Conservation (phyloP, 257 asterid genomes). For the Penstemon barbatus region DNA sequence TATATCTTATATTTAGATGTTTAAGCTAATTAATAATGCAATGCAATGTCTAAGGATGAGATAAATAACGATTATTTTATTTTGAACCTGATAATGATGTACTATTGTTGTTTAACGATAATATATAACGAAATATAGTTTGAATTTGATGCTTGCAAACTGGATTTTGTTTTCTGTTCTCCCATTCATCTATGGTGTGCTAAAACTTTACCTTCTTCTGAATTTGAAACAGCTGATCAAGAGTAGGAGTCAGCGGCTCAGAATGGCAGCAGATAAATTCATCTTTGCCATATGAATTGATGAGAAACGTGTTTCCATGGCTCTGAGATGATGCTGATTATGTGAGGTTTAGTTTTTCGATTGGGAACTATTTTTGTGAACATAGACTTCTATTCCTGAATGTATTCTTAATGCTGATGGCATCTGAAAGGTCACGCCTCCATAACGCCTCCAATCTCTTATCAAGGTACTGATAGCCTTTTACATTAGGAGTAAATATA, state of each 20-base stretch:
- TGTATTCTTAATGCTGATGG: conserved; percentile 25
- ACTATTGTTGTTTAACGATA: conserved; percentile 4
- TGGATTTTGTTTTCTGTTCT: conserved; percentile 9
- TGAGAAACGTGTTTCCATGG: conserved; percentile 33
- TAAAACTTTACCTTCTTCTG: conserved; percentile 26
- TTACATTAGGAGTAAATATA: conserved; percentile 2
- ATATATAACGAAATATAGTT: conserved; percentile 2
- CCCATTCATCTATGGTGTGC: conserved; percentile 5
- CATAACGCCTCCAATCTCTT: conserved; percentile 21
- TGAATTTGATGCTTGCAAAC: not conserved
- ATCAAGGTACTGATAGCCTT: conserved; percentile 29
- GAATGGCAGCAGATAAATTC: conserved; percentile 49
- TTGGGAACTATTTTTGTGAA: conserved; percentile 22
- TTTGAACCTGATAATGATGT: not conserved
- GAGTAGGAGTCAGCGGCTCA: conserved; percentile 53
- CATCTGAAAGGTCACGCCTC: conserved; percentile 18
- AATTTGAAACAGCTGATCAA: conserved; percentile 70
- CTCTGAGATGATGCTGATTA: conserved; percentile 26
- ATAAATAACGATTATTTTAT: not conserved
- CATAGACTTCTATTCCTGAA: conserved; percentile 28
- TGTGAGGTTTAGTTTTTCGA: conserved; percentile 22
- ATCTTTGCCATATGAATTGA: conserved; percentile 29
- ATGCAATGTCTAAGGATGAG: not conserved
- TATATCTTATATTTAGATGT: not conserved
- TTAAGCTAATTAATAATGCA: conserved; percentile 1